phyloP scores from a whole-genome alignment of 2,329 filamentous ascomycete genomes.

The Epichloe festucae region DNA sequence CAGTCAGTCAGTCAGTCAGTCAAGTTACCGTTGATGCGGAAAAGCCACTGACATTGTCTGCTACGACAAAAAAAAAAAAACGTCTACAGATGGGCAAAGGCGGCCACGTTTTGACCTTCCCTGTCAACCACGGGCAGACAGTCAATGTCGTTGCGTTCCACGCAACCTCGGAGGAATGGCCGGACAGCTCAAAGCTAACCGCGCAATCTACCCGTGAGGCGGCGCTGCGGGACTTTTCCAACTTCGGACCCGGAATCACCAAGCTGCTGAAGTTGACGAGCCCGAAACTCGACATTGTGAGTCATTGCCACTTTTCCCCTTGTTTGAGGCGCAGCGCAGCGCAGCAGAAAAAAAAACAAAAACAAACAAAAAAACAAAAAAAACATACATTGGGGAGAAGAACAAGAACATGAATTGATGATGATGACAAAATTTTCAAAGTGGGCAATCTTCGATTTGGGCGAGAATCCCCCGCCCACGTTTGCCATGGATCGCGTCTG shows the following conservation, averaged over 20 bases:
- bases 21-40: neutral
- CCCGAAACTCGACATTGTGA: slow-evolving; percentile 1
- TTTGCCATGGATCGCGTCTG: neutral
- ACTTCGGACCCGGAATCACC: neutral
- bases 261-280: neutral
- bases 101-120: slow-evolving; percentile 3
- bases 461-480: slow-evolving; percentile 4
- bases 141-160: slow-evolving; percentile 5
- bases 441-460: slow-evolving; percentile 6
- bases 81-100: slow-evolving; percentile 3
- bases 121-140: slow-evolving; percentile 3
- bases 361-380: neutral
- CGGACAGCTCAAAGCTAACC: neutral
- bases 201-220: slow-evolving; percentile 2
- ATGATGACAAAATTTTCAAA: neutral
- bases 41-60: neutral
- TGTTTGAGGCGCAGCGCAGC: too few species aligned
- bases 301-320: neutral
- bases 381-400: neutral
- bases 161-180: neutral
- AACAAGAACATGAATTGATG: neutral
- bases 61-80: too few species aligned
- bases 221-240: slow-evolving; percentile 1
- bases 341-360: neutral
- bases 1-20: neutral